phyloP scores from a whole-genome alignment of 2,329 filamentous ascomycete species.

The Pestalotiopsis sp. region DNA sequence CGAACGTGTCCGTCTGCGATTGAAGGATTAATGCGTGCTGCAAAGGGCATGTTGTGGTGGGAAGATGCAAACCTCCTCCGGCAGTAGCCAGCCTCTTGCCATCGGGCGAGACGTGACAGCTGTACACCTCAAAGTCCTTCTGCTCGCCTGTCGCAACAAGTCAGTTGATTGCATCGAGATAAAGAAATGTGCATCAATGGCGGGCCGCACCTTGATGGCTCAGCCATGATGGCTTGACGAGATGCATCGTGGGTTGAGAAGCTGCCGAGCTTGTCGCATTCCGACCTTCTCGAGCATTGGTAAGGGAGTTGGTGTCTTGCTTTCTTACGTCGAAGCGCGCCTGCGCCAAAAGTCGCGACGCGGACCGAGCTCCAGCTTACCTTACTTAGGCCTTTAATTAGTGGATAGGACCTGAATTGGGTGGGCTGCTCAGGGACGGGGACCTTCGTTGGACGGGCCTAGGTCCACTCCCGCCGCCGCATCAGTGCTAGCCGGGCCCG shows the following conservation, averaged over 20 bases:
- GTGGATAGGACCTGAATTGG: background rate
- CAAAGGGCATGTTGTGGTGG: background rate
- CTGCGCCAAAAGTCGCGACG: constrained; percentile 7
- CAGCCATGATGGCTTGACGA: constrained; percentile 95
- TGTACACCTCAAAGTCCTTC: constrained; percentile 98
- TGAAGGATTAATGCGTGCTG: constrained; percentile 6
- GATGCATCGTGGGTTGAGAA: constrained; percentile 60
- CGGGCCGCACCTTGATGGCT: constrained; percentile 74
- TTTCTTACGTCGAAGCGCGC: constrained; percentile 1
- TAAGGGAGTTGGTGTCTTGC: background rate
- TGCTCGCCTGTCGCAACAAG: constrained; percentile 68
- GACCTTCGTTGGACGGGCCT: background rate
- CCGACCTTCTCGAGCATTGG: constrained; percentile 18
- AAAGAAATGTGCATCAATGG: constrained; percentile 15
- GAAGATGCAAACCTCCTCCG: constrained; percentile 69
- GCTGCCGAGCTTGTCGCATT: constrained; percentile 29
- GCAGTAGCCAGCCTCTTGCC: constrained; percentile 89
- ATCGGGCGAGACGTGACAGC: constrained; percentile 95
- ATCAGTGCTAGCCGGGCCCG: background rate
- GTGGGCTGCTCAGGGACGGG: background rate
- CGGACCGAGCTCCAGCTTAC: background rate
- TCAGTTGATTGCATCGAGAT: constrained; percentile 21
- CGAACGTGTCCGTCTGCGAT: constrained; percentile 85
- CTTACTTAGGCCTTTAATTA: background rate
- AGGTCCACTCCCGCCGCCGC: background rate